Conservation (phyloP, 75 land plant genomes). For the Sequoiadendron giganteum region DNA sequence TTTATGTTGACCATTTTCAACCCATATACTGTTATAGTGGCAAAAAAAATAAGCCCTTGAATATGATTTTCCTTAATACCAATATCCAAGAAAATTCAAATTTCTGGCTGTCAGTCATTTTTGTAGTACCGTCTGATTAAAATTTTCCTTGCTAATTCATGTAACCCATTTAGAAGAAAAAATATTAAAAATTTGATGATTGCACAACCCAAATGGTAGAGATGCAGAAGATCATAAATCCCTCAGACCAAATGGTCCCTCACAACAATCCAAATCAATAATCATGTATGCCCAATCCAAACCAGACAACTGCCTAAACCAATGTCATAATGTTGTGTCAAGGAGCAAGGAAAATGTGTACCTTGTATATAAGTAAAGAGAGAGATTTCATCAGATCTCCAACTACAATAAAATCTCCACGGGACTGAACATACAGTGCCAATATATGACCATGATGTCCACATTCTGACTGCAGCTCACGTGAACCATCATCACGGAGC, state of each 20-base stretch:
- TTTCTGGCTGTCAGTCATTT: neutral
- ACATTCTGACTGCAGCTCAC: constrained; percentile 93
- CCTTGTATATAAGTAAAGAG: constrained; percentile 93
- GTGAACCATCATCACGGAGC: constrained; percentile 92
- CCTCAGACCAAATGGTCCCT: neutral
- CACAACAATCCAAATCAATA: neutral
- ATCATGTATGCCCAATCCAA: neutral
- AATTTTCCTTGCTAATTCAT: neutral
- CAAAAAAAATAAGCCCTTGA: neutral
- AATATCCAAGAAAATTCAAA: neutral
- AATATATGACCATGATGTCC: constrained; percentile 98
- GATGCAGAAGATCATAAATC: neutral
- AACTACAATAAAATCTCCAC: constrained; percentile 98
- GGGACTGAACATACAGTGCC: constrained; percentile 94
- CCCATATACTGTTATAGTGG: neutral
- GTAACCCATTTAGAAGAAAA: neutral
- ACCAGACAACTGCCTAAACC: neutral
- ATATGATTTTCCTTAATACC: neutral
- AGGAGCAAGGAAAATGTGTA: constrained; percentile 16
- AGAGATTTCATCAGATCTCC: constrained; percentile 99
- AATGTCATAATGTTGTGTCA: constrained; percentile 3
- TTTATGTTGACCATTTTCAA: neutral
- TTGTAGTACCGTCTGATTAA: neutral
- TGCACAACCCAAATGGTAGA: neutral
- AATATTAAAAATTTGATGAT: neutral